Base-by-base conservation (phyloP, 805 yeast species). In the Ogataea trehaloabstinens region DNA sequence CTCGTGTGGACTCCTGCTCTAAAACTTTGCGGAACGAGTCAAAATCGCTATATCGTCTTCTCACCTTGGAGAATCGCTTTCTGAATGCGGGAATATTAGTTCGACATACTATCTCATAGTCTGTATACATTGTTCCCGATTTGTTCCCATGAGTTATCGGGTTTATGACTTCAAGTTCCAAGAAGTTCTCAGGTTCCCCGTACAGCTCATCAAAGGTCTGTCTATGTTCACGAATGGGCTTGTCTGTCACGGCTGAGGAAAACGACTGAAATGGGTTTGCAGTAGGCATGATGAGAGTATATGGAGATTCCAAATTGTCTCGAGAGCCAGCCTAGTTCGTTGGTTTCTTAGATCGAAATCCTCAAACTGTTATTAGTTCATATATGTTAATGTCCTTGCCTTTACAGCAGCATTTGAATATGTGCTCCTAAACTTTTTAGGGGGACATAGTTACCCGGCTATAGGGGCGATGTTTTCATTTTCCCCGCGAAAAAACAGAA, bases 181-280 rank as follows among this genome's bases (percentile, higher is more conserved):
- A 72, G 55, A 89, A 87, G 64, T 88, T 87, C 61, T 93, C 98
- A 0, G 97, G 98, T 52, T 85, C 95, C 0, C 95, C 96, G 56
- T 93, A 93, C 30, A 85, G 73, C 52, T 88, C 95, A 46, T 78
- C 85, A 59, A 81, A 82, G 3, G 87, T 73, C 60, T 84, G 91
- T 43, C 64, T 43, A 67, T 61, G 63, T 18, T 54, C 61, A 37
- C 46, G 52, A 15, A 48, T 45, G 6, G 54, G 51, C 42, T 44
- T 48, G 31, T 44, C 24, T 12, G 52, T 43, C 18, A 52, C 53
- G 10, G 53, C 49, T 5, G 57, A 49, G 15, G 55, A 41, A 35
- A 56, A 60, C 15, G 63, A 57, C 38, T 59, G 60, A 39, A 60
- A 60, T 19, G 65, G 64, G 35, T 57, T 60, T 2, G 60, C 49